Conservation (phyloP, 495 filamentous ascomycete species). For the Penicillium ochrochloron region DNA sequence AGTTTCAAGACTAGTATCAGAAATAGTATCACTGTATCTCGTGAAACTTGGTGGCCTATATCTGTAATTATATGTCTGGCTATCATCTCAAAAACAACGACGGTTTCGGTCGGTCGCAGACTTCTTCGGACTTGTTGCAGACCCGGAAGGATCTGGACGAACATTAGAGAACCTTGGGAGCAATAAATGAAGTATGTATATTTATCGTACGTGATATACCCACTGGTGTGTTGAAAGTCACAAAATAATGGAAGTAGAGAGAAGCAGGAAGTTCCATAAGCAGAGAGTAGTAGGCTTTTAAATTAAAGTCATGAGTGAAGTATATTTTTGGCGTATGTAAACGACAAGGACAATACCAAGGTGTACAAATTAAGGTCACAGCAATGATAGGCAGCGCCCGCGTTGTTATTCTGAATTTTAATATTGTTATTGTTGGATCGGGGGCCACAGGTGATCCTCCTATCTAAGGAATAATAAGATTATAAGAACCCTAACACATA, state of each 20-base stretch:
- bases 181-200: no score
- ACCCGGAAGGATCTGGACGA: background rate
- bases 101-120: background rate
- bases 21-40: background rate
- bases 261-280: no score
- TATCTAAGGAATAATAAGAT: slow-evolving; percentile 1
- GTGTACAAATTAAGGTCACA: background rate
- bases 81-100: background rate
- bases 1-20: background rate
- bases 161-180: no score
- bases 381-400: background rate
- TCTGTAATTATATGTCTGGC: background rate
- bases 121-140: slow-evolving; percentile 10
- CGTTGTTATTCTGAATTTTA: background rate
- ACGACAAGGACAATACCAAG: background rate
- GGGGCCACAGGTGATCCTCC: background rate
- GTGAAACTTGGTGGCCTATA: background rate
- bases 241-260: no score
- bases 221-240: no score
- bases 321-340: background rate
- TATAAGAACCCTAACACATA: slow-evolving; percentile 13
- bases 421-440: background rate
- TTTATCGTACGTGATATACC: no score
- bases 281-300: no score
- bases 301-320: background rate